Evolutionary conservation across 805 yeast genomes (phyloP), one percentile per base, ranked within the genome.

Genomic region (Candida morakotiae): DNA sequence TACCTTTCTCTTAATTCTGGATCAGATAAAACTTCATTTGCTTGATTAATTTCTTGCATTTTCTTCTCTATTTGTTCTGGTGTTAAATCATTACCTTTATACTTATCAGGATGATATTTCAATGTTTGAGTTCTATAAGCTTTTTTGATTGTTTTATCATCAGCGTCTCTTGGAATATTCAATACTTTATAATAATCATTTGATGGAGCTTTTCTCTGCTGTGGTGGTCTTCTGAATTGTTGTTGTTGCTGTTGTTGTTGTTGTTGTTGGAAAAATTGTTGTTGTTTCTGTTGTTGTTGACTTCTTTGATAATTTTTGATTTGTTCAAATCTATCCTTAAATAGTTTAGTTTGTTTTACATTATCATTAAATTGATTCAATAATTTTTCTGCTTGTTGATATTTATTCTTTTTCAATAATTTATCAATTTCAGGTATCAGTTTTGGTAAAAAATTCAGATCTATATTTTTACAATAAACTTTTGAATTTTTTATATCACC

Each of bases 1-100:
- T 84, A 91, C 32, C 79, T 73, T 31, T 66, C 73, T 41, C 80
- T 73, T 41, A 74, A 64, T 31, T 79, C 83, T 2, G 77, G 75
- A 47, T 84, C 79, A 8, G 88, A 75, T 25, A 91, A 67, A 2
- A 83, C 81, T 55, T 88, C 97, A 58, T 93, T 88, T 0, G 98
- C 98, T 53, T 84, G 87, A 59, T 91, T 93, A 45, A 91, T 85
- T 38, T 83, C 89, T 33, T 94, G 87, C 89, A 91, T 93, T 51
- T 84, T 86, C 34, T 67, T 67, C 58, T 87, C 95, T 25, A 83
- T 82, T 41, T 83, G 75, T 22, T 80, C 86, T 20, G 76, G 71
- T 7, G 80, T 68, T 42, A 83, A 56, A 26, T 81, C 86, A 24
- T 79, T 81, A 1, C 69, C 69, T 50, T 79, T 79, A 54, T 85